These are phyloP conservation scores for Globisporangium paddicum DNA, from an alignment of 352 stramenopile genomes.

Conservation along the genomic window DNA sequence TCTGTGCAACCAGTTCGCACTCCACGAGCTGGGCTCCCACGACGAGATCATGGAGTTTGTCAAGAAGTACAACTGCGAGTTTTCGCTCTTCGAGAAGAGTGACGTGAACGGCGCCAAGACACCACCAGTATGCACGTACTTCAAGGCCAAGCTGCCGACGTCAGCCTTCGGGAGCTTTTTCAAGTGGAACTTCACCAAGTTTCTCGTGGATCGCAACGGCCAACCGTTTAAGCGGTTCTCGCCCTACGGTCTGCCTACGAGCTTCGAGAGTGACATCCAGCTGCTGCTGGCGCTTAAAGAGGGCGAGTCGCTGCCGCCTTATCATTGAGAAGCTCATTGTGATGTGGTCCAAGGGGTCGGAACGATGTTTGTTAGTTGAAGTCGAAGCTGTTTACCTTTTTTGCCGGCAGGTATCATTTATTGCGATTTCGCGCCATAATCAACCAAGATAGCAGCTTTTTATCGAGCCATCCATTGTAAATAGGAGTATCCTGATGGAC, in stretches of 20 bases:
- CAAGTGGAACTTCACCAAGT: constrained; percentile 87
- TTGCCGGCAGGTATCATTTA: no score
- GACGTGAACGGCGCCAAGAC: constrained; percentile 36
- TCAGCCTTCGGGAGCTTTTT: not conserved
- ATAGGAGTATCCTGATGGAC: no score
- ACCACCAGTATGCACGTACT: constrained; percentile 29
- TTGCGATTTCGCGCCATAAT: no score
- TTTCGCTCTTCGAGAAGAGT: constrained; percentile 50
- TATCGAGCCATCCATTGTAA: no score
- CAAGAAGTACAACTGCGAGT: constrained; percentile 34
- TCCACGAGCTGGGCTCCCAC: constrained; percentile 40
- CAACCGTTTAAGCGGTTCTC: constrained; percentile 66
- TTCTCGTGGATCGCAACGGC: constrained; percentile 82
- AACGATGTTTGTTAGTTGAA: no score
- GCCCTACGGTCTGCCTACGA: constrained; percentile 55
- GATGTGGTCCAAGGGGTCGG: no score
- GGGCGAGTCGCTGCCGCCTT: no score
- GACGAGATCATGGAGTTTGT: constrained; percentile 46
- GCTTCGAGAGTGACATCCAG: constrained; percentile 78
- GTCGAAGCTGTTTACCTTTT: no score
- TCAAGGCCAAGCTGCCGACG: constrained; percentile 13
- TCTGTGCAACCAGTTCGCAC: constrained; percentile 49
- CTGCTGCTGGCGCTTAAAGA: constrained; percentile 32
- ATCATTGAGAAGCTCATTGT: no score
- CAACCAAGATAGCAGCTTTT: no score